phyloP scores from a whole-genome alignment of 2,329 filamentous ascomycete genomes.

The Purpureocillium takamizusanense region DNA sequence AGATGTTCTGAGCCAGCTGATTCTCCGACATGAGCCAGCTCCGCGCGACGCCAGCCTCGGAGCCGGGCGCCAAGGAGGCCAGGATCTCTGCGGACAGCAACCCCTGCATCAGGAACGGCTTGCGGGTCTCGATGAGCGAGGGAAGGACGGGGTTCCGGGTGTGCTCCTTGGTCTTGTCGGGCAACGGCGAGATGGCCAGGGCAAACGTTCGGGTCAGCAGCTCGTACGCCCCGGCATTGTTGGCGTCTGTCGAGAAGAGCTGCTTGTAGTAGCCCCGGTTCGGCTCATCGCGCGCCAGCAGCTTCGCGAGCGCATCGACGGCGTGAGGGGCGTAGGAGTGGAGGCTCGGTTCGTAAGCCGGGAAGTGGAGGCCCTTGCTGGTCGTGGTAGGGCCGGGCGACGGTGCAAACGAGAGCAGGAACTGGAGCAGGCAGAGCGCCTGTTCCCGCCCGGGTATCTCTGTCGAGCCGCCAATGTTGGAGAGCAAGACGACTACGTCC shows the following conservation, averaged over 20 bases:
- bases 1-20: conserved; percentile 72
- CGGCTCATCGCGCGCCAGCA: conserved; percentile 86
- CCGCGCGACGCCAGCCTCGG: conserved; percentile 64
- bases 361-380: conserved; percentile 60
- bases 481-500: conserved; percentile 79
- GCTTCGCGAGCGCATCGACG: conserved; percentile 82
- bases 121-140: conserved; percentile 69
- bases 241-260: conserved; percentile 68
- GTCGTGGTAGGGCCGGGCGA: conserved; percentile 55
- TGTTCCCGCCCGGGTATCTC: conserved; percentile 82
- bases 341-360: conserved; percentile 67
- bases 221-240: conserved; percentile 58
- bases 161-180: conserved; percentile 48
- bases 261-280: conserved; percentile 78
- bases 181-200: conserved; percentile 75
- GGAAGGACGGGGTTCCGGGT: conserved; percentile 51
- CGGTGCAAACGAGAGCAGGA: conserved; percentile 84
- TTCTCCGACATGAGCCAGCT: conserved; percentile 78
- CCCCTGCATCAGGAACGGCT: conserved; percentile 86
- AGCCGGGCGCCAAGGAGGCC: conserved; percentile 60
- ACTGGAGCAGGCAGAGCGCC: conserved; percentile 76
- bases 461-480: conserved; percentile 74
- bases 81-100: conserved; percentile 85
- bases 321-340: conserved; percentile 87
- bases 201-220: conserved; percentile 81